phyloP scores from a whole-genome alignment of 1,284 basidiomycete genomes.

The Irpex rosettiformis region DNA sequence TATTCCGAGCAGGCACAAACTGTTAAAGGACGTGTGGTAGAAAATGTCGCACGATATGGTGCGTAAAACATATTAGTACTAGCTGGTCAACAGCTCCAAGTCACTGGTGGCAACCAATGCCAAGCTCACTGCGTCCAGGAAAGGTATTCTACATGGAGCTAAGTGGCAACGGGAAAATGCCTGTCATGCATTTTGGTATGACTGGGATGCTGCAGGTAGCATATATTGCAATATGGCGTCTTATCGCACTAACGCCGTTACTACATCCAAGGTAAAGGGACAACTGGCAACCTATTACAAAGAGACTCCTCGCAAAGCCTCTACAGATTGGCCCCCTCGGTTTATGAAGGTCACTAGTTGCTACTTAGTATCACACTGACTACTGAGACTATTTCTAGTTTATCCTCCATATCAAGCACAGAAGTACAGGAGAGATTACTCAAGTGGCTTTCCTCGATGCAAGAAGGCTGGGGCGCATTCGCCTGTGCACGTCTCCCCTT shows the following conservation, averaged over 20 bases:
- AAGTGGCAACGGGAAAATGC: constrained; percentile 58
- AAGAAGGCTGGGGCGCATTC: constrained; percentile 70
- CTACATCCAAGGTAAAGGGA: constrained; percentile 53
- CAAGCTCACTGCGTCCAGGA: constrained; percentile 36
- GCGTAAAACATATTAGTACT: constrained; percentile 8
- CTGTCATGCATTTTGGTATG: constrained; percentile 83
- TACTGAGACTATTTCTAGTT: constrained; percentile 41
- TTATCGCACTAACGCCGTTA: not conserved
- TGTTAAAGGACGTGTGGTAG: constrained; percentile 56
- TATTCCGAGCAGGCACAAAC: constrained; percentile 46
- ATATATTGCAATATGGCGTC: not conserved
- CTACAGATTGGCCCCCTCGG: constrained; percentile 72
- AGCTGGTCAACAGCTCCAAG: not conserved
- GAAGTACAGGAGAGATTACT: constrained; percentile 26
- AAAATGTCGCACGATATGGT: constrained; percentile 64
- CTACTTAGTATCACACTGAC: not conserved
- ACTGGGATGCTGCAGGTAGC: constrained; percentile 75
- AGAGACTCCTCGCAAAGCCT: constrained; percentile 45
- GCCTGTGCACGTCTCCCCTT: constrained; percentile 57
- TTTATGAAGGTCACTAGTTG: constrained; percentile 65
- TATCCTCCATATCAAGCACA: constrained; percentile 49
- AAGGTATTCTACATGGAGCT: constrained; percentile 78
- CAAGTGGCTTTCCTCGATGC: constrained; percentile 68
- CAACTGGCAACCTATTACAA: constrained; percentile 62
- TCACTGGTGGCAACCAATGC: not conserved